A percentile compares a stretch with the other conserved stretches of the same genome.
These are phyloP conservation scores for Auriscalpium vulgare DNA, from an alignment of 768 basidiomycete species.

Conservation along the genomic window DNA sequence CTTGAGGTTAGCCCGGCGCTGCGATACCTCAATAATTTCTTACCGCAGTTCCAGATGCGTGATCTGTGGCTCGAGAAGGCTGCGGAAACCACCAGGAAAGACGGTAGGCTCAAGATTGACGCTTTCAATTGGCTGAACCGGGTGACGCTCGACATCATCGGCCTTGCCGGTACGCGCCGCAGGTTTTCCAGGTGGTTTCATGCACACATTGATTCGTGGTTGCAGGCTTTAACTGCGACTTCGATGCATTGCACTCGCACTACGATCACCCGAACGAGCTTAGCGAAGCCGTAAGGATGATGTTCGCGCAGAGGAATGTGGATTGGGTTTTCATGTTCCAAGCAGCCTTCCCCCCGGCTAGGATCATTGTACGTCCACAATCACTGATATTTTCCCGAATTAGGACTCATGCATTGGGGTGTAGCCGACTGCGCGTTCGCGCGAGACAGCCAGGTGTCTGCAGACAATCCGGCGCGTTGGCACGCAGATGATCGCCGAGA, in stretches of 20 bases:
- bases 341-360: not conserved
- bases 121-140: slow-evolving; percentile 1
- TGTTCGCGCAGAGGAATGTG: not conserved
- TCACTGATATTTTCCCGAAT: too few species aligned
- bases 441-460: not conserved
- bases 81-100: not conserved
- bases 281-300: not conserved
- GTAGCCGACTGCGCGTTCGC: not conserved
- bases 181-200: too few species aligned
- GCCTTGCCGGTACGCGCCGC: not conserved
- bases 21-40: not conserved
- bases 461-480: not conserved
- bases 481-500: slow-evolving; percentile 6
- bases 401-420: not conserved
- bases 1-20: not conserved
- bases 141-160: slow-evolving; percentile 2
- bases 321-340: not conserved
- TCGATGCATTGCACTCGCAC: not conserved
- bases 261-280: not conserved
- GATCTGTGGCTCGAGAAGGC: not conserved
- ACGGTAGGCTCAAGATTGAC: not conserved
- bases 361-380: not conserved
- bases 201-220: not conserved
- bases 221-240: not conserved
- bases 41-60: not conserved